Conservation (phyloP, 768 basidiomycete species). For the Lactifluus pinguis region DNA sequence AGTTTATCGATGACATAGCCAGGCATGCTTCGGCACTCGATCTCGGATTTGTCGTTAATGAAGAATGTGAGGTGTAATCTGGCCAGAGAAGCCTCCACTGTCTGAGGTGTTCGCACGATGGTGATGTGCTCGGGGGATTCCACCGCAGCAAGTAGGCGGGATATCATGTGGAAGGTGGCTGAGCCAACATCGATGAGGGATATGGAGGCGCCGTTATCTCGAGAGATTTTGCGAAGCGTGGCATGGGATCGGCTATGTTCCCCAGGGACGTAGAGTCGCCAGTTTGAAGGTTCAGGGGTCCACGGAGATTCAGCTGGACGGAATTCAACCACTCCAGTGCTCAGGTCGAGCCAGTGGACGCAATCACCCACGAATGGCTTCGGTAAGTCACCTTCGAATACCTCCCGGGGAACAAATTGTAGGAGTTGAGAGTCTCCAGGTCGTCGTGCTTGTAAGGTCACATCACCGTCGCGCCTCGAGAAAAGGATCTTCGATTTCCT, state of each 20-base stretch:
- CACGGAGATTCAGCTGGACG: conserved; percentile 26
- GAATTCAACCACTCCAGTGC: conserved; percentile 21
- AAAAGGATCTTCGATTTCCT: neutral
- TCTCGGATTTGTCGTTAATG: conserved; percentile 21
- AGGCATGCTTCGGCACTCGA: conserved; percentile 35
- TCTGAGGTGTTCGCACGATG: no score
- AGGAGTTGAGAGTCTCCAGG: neutral
- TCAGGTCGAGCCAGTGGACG: neutral
- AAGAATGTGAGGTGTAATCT: conserved; percentile 36
- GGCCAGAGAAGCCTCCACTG: conserved; percentile 23
- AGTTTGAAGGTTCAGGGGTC: conserved; percentile 24
- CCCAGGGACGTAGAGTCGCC: conserved; percentile 16
- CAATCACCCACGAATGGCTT: conserved; percentile 3
- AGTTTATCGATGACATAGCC: conserved; percentile 33
- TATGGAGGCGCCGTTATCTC: no score
- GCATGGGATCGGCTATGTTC: neutral
- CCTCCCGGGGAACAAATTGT: conserved; percentile 28
- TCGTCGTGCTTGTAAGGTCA: neutral
- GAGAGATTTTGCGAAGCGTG: neutral
- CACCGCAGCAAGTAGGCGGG: no score
- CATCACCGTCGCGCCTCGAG: neutral
- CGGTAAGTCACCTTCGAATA: conserved; percentile 28
- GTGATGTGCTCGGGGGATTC: no score
- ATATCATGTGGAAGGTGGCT: no score
- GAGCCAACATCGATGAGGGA: no score